A percentile compares a stretch with the other conserved stretches of the same genome.
Conservation (phyloP, 75 land plant genomes). For the Pinus tabuliformis region DNA sequence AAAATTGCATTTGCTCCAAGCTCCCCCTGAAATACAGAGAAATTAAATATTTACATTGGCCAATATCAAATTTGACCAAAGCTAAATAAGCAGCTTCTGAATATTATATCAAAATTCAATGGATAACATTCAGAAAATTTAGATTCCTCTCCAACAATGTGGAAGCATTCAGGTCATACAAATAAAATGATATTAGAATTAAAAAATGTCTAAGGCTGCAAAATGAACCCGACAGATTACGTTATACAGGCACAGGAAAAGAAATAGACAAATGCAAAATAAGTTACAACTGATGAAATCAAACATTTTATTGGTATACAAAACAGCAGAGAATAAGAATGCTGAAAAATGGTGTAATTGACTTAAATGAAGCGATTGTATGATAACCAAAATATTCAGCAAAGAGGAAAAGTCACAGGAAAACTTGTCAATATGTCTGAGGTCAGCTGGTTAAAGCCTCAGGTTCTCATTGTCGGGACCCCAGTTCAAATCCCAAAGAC, state of each 20-base stretch:
- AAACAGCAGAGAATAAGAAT: neutral
- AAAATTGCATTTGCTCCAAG: conserved; percentile 98
- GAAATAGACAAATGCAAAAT: no score
- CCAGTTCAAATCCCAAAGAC: no score
- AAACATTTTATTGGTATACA: neutral
- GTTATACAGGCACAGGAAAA: neutral
- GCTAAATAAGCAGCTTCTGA: neutral
- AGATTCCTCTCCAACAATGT: neutral
- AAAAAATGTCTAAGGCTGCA: neutral
- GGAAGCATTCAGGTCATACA: neutral
- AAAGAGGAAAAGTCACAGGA: neutral
- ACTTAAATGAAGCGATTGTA: neutral
- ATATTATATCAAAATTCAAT: neutral
- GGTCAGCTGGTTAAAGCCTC: no score
- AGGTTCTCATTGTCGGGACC: no score
- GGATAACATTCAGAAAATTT: neutral
- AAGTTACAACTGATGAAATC: no score
- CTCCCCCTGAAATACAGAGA: conserved; percentile 53
- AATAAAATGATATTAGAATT: conserved; percentile 1
- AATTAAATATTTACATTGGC: neutral
- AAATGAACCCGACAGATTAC: neutral
- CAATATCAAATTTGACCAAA: neutral
- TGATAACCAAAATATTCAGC: neutral
- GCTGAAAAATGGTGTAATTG: neutral
- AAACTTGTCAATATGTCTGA: no score